Evolutionary conservation across 306 rosid genomes (phyloP), one percentile per base, ranked within the genome.

Genomic region (Corylus americana): DNA sequence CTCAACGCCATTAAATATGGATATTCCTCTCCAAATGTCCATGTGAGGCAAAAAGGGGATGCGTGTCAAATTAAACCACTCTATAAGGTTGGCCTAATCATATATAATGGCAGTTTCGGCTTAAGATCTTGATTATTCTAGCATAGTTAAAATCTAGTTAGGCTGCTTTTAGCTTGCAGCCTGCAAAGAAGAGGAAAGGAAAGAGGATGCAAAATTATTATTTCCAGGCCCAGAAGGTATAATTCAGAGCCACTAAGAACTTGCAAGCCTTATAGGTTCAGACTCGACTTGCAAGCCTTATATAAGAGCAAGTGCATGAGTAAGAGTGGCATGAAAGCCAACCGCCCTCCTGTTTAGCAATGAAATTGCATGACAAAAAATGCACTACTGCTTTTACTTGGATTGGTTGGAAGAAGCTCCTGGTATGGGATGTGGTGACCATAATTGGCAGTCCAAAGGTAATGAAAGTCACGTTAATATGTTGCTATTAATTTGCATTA

Each of bases 281-380:
- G 44, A 29, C 44, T 62, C 69, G 0, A 20, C 9, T 17, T 66
- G 48, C 27, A 66, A 37, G 48, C 71, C 49, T 37, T 27, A 17
- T 39, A 67, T 18, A 37, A 14, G 16, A 39, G 72, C 51, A 67
- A 37, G 12, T 5, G 42, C 25, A 17, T 39, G 49, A 37, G 14
- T 17, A n/a, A 67, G 72, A 67, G 72, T 17, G 22, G 12, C 49
- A 67, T 67, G 25, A 29, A 67, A 67, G 51, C 27, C 72, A 67
- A 67, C 2, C 72, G 18, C 72, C 11, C 22, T 67, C 18, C 49
- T 18, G 18, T 17, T 62, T 62, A 14, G 69, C n/a, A 62, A 31
- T 57, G 25, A 57, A 8, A 11, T 5, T 62, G 29, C 17, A 18
- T 14, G 39, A 3, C 9, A 1, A 67, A 3, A 39, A 8, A 18